phyloP scores from a whole-genome alignment of 495 filamentous ascomycete species.

The Neurospora sp. region DNA sequence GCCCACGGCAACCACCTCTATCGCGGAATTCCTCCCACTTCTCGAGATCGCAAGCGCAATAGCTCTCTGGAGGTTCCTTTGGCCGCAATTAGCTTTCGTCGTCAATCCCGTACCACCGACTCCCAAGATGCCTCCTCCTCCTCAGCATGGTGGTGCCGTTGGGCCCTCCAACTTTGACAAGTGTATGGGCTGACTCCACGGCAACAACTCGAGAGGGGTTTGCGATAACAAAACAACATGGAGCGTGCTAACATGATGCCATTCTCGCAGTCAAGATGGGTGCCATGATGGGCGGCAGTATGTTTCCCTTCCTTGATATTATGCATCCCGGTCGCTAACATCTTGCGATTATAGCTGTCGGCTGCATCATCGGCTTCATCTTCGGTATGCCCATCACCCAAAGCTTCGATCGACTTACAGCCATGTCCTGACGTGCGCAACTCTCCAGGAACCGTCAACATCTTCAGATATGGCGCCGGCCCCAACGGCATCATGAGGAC shows the following conservation, averaged over 20 bases:
- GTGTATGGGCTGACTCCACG: conserved; percentile 42
- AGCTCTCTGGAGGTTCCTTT: not conserved
- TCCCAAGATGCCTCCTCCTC: conserved; percentile 37
- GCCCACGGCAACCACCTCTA: conserved; percentile 9
- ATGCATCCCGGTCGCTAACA: conserved; percentile 1
- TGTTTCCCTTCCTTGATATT: conserved; percentile 21
- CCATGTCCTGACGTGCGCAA: conserved; percentile 9
- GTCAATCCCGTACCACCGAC: conserved; percentile 1
- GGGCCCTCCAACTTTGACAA: conserved; percentile 89
- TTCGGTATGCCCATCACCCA: conserved; percentile 51
- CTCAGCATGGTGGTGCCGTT: conserved; percentile 27
- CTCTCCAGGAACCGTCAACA: conserved; percentile 71
- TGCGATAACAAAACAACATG: conserved; percentile 15
- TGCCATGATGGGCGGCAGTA: conserved; percentile 95
- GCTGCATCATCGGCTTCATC: conserved; percentile 93
- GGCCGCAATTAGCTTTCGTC: not conserved
- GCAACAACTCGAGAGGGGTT: not conserved
- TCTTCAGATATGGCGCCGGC: conserved; percentile 87
- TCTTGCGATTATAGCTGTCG: conserved; percentile 58
- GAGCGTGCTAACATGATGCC: conserved; percentile 14
- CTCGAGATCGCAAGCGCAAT: not conserved
- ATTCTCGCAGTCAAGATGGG: conserved; percentile 79
- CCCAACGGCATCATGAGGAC: conserved; percentile 88
- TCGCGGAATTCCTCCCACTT: conserved; percentile 3
- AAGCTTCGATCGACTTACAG: not conserved